Evolutionary conservation across 2,329 filamentous ascomycete species (phyloP).

Genomic region (Arachnomyces sp.): DNA sequence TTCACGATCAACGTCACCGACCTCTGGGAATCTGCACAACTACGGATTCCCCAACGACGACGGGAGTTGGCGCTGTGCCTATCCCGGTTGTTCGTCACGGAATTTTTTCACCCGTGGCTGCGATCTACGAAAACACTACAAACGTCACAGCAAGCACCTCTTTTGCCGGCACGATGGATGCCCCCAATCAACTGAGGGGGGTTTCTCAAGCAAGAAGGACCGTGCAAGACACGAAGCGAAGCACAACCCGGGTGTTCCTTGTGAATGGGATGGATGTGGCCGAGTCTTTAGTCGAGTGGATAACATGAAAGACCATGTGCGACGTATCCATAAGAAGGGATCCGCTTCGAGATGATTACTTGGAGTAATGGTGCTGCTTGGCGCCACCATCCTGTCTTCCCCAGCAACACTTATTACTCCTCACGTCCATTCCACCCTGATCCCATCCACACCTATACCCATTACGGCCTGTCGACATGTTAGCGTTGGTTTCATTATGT

Average conservation of each 20-base stretch:
- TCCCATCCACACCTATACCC: slow-evolving; percentile 5
- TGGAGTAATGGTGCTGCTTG: not conserved
- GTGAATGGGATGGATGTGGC: slow-evolving; percentile 50
- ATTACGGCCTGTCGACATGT: slow-evolving; percentile 6
- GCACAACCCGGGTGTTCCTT: slow-evolving; percentile 52
- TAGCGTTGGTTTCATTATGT: too few species aligned
- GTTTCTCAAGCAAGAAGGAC: slow-evolving; percentile 57
- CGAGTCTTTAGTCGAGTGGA: slow-evolving; percentile 53
- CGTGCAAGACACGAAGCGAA: slow-evolving; percentile 54
- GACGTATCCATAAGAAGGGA: slow-evolving; percentile 33
- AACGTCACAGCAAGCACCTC: slow-evolving; percentile 53
- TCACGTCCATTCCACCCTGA: too few species aligned
- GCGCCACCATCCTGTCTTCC: not conserved
- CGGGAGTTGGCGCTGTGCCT: slow-evolving; percentile 49
- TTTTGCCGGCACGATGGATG: slow-evolving; percentile 53
- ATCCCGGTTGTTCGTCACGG: slow-evolving; percentile 51
- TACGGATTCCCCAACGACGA: slow-evolving; percentile 25
- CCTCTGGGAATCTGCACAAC: slow-evolving; percentile 20
- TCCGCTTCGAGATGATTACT: slow-evolving; percentile 5
- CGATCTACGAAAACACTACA: slow-evolving; percentile 55
- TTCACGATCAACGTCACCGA: slow-evolving; percentile 6
- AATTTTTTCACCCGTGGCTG: slow-evolving; percentile 52
- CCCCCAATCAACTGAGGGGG: slow-evolving; percentile 47
- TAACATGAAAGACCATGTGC: slow-evolving; percentile 50
- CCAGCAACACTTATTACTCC: too few species aligned